Evolutionary conservation across 306 rosid species (phyloP).

Genomic region (Arachis hypogaea): DNA sequence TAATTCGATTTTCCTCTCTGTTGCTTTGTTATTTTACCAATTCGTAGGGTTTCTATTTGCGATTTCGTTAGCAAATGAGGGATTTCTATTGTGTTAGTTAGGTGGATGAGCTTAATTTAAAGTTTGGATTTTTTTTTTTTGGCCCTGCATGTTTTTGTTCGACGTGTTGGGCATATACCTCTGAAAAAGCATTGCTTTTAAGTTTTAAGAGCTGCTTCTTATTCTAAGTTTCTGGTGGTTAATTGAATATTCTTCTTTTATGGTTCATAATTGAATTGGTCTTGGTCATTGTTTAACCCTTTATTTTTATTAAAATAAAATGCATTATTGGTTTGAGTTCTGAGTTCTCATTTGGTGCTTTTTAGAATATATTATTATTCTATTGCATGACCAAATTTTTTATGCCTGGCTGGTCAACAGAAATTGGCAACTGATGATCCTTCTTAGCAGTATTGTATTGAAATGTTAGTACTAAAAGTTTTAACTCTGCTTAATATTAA

Average conservation of each 20-base stretch:
- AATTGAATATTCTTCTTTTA: neutral
- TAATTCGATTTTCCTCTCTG: neutral
- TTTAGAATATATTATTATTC: neutral
- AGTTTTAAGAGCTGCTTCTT: too few species aligned
- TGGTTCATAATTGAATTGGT: conserved; percentile 10
- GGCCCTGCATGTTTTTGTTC: neutral
- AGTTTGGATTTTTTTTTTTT: neutral
- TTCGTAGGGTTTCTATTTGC: neutral
- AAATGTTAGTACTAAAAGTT: too few species aligned
- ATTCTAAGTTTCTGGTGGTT: too few species aligned
- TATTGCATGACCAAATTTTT: conserved; percentile 12
- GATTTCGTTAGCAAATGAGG: neutral
- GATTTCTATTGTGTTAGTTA: neutral
- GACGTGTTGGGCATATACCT: neutral
- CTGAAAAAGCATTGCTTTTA: neutral
- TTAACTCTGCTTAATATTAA: neutral
- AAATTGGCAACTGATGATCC: conserved; percentile 1
- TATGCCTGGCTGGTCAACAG: neutral
- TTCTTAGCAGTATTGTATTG: neutral
- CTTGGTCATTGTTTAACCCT: neutral
- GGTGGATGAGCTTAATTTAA: neutral
- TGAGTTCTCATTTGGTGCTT: neutral
- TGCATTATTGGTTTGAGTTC: too few species aligned
- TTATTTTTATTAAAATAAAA: too few species aligned
- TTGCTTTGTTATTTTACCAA: neutral